A percentile compares a stretch with the other conserved stretches of the same genome.
phyloP scores from a whole-genome alignment of 1,284 basidiomycete species.

The Sanghuangporus sanghuang region DNA sequence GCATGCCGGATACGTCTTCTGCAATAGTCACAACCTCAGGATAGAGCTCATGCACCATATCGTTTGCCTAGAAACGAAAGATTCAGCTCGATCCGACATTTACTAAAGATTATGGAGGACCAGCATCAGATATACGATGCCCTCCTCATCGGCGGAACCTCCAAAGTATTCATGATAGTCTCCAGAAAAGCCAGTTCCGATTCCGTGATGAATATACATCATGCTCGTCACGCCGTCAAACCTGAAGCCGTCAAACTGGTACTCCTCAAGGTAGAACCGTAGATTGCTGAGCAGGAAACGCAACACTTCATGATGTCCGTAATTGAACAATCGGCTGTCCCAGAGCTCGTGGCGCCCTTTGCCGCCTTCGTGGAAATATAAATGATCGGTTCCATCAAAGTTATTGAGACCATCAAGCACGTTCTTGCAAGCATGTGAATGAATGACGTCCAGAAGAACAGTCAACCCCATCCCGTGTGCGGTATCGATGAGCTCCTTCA shows the following conservation, averaged over 20 bases:
- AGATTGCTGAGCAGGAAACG: constrained; percentile 94
- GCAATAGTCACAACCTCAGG: constrained; percentile 87
- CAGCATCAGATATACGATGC: constrained; percentile 94
- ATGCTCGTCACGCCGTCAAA: constrained; percentile 99
- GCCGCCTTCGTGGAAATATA: constrained; percentile 92
- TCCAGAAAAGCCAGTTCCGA: constrained; percentile 95
- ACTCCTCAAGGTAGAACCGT: constrained; percentile 94
- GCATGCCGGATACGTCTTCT: constrained; percentile 98
- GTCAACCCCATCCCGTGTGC: constrained; percentile 92
- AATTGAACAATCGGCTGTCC: constrained; percentile 97
- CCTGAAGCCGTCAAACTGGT: constrained; percentile 94
- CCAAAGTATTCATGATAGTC: constrained; percentile 99
- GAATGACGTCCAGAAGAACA: constrained; percentile 93
- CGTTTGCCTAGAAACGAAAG: constrained; percentile 73
- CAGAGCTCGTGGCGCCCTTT: constrained; percentile 94
- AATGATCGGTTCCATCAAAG: constrained; percentile 95
- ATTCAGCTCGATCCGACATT: constrained; percentile 8
- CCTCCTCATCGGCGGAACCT: constrained; percentile 78
- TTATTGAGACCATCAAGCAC: constrained; percentile 92
- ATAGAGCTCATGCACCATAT: constrained; percentile 79
- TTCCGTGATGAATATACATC: constrained; percentile 98
- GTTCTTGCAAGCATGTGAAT: constrained; percentile 98
- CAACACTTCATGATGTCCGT: constrained; percentile 89
- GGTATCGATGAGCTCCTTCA: constrained; percentile 92
- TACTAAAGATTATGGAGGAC: constrained; percentile 27